These are phyloP conservation scores for Cordyceps fumosorosea DNA, from an alignment of 2,329 filamentous ascomycete species.

Conservation along the genomic window DNA sequence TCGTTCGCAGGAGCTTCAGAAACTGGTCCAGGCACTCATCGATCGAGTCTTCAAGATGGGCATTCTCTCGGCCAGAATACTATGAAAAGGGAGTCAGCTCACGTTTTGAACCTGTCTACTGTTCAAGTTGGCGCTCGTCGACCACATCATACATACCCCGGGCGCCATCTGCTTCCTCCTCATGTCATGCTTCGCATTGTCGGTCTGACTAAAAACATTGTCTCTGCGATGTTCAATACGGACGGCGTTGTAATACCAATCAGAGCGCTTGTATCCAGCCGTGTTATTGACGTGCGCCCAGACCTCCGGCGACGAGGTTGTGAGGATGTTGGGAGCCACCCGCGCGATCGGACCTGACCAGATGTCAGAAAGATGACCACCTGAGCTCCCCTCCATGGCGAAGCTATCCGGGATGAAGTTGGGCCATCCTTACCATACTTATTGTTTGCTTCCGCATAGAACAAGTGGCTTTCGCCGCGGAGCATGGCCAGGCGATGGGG, in stretches of 20 bases:
- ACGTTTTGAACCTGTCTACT: neutral
- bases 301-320: constrained; percentile 43
- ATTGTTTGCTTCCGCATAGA: constrained; percentile 21
- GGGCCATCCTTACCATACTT: constrained; percentile 22
- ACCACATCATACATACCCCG: constrained; percentile 31
- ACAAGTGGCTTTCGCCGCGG: constrained; percentile 18
- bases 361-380: neutral
- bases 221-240: constrained; percentile 43
- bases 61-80: constrained; percentile 52
- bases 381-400: neutral
- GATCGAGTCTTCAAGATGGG: constrained; percentile 41
- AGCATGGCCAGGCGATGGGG: constrained; percentile 22
- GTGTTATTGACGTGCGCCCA: constrained; percentile 37
- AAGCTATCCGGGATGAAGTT: neutral
- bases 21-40: constrained; percentile 40
- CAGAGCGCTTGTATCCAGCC: constrained; percentile 33
- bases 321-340: constrained; percentile 39
- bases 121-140: neutral
- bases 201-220: constrained; percentile 45
- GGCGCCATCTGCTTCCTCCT: constrained; percentile 43
- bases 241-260: constrained; percentile 39
- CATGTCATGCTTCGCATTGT: constrained; percentile 39
- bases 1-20: constrained; percentile 35
- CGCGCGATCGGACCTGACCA: constrained; percentile 26
- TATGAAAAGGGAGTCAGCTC: constrained; percentile 16